phyloP scores from a whole-genome alignment of 2,329 filamentous ascomycete genomes.

The Diaporthe sp. region DNA sequence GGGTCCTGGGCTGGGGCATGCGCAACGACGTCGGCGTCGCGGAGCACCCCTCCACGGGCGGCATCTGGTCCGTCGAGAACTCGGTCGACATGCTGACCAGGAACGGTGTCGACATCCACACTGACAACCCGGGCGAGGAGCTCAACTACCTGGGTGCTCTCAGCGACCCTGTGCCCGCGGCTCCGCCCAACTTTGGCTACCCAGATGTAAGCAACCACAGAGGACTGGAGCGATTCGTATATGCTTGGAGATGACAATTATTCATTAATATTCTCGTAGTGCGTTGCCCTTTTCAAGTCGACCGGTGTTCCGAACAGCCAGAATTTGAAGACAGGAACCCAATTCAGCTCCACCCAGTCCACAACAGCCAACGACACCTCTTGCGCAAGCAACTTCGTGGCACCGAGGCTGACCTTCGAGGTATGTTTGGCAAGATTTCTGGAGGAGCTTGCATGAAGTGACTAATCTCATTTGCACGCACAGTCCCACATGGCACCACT shows the following conservation, averaged over 20 bases:
- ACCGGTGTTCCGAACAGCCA: constrained; percentile 53
- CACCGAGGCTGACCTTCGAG: constrained; percentile 66
- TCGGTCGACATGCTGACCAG: constrained; percentile 74
- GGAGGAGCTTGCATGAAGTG: no score
- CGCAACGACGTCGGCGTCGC: constrained; percentile 79
- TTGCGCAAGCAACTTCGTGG: constrained; percentile 57
- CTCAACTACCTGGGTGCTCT: constrained; percentile 76
- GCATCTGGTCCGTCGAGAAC: constrained; percentile 76
- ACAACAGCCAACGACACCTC: constrained; percentile 55
- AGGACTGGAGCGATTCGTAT: neutral
- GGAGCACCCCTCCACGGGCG: constrained; percentile 68
- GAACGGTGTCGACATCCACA: constrained; percentile 70
- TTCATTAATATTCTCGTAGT: neutral
- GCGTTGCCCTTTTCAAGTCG: neutral
- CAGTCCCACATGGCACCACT: constrained; percentile 75
- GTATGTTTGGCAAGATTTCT: neutral
- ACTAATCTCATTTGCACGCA: neutral
- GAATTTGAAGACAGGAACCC: constrained; percentile 60
- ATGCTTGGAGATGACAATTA: neutral
- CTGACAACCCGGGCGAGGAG: constrained; percentile 80
- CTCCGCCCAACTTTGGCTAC: constrained; percentile 57
- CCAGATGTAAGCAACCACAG: neutral
- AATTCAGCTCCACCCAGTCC: constrained; percentile 58
- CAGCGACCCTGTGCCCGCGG: constrained; percentile 42
- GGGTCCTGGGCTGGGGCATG: constrained; percentile 75